phyloP scores from a whole-genome alignment of 768 basidiomycete species.

The Fibroporia radiculosa region DNA sequence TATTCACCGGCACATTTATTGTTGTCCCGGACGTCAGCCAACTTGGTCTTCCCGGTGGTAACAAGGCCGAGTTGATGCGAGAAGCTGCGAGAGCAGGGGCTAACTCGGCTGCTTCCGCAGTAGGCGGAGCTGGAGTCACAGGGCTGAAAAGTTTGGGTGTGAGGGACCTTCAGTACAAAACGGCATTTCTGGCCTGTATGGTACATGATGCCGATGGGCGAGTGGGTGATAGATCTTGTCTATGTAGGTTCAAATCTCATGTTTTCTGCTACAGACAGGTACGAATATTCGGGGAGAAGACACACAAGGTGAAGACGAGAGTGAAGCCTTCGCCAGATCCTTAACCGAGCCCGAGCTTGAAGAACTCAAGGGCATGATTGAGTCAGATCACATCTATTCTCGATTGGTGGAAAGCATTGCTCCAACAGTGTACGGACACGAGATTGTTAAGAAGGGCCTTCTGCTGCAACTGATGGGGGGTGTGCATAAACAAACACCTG shows the following conservation, averaged over 20 bases:
- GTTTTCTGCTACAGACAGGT: slow-evolving; percentile 42
- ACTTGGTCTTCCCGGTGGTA: slow-evolving; percentile 90
- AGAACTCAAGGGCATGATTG: slow-evolving; percentile 90
- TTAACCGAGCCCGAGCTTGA: slow-evolving; percentile 93
- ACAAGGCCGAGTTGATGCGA: slow-evolving; percentile 82
- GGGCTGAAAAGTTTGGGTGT: slow-evolving; percentile 94
- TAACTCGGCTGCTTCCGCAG: slow-evolving; percentile 51
- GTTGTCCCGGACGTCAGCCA: slow-evolving; percentile 98
- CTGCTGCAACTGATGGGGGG: slow-evolving; percentile 97
- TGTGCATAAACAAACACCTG: slow-evolving; percentile 92
- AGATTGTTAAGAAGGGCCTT: slow-evolving; percentile 97
- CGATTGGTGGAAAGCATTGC: slow-evolving; percentile 92
- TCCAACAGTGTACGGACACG: slow-evolving; percentile 97
- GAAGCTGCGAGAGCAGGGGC: slow-evolving; percentile 67
- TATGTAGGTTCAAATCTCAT: neutral
- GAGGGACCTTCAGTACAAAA: slow-evolving; percentile 95
- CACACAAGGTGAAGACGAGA: slow-evolving; percentile 68
- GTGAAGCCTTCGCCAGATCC: slow-evolving; percentile 79
- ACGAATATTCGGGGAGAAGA: slow-evolving; percentile 90
- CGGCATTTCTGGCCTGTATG: slow-evolving; percentile 97
- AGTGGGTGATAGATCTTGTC: slow-evolving; percentile 39
- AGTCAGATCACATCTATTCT: slow-evolving; percentile 90
- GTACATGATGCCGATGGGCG: slow-evolving; percentile 85
- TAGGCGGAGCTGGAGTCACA: slow-evolving; percentile 78
- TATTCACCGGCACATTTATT: slow-evolving; percentile 96